These are phyloP conservation scores for Bremia lactucae DNA, from an alignment of 352 stramenopile genomes.

Conservation along the genomic window DNA sequence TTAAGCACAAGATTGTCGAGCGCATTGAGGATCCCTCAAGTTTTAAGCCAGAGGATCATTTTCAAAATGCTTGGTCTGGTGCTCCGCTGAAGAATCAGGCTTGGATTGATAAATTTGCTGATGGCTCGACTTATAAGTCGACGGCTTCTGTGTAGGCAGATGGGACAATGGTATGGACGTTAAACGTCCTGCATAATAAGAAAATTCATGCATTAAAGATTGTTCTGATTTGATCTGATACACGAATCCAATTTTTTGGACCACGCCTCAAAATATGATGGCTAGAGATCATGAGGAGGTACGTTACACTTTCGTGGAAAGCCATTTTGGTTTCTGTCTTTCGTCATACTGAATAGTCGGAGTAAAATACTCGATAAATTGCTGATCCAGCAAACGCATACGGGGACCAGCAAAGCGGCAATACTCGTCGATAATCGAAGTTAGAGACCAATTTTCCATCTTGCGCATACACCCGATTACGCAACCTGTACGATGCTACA, in stretches of 20 bases:
- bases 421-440: slow-evolving; percentile 85
- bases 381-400: slow-evolving; percentile 79
- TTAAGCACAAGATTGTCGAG: slow-evolving; percentile 97
- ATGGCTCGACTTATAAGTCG: slow-evolving; percentile 86
- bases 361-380: slow-evolving; percentile 87
- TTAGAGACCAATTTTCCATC: slow-evolving; percentile 82
- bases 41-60: slow-evolving; percentile 93
- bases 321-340: slow-evolving; percentile 64
- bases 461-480: slow-evolving; percentile 83
- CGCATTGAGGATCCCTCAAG: slow-evolving; percentile 92
- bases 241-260: too few species aligned
- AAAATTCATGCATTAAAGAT: slow-evolving; percentile 14
- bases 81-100: slow-evolving; percentile 92
- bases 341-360: slow-evolving; percentile 72
- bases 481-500: slow-evolving; percentile 69
- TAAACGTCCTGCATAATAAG: too few species aligned
- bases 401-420: slow-evolving; percentile 73
- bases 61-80: slow-evolving; percentile 92
- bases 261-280: too few species aligned
- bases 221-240: slow-evolving; percentile 3
- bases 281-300: too few species aligned
- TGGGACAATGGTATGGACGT: slow-evolving; percentile 4
- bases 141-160: slow-evolving; percentile 28
- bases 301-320: slow-evolving; percentile 17
- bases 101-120: slow-evolving; percentile 90